These are phyloP conservation scores for Talaromyces borbonicus DNA, from an alignment of 495 filamentous ascomycete genomes.

Conservation along the genomic window DNA sequence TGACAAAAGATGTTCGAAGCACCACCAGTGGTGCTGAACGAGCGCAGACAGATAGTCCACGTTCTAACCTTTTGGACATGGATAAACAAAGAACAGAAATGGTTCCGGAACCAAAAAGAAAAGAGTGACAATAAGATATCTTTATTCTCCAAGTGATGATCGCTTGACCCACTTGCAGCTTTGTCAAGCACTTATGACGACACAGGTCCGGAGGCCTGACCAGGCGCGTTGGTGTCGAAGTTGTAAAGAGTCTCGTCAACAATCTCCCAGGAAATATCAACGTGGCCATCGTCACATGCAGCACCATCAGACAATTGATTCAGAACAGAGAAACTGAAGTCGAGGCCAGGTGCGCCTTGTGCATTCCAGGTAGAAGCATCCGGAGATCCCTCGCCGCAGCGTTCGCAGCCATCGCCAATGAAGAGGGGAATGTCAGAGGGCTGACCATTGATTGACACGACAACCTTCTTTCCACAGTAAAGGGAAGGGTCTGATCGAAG, in stretches of 20 bases:
- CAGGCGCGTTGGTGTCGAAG: conserved; percentile 7
- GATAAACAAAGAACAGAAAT: too few species aligned
- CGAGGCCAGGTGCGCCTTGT: conserved; percentile 9
- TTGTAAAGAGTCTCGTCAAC: conserved; percentile 11
- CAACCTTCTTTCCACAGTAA: conserved; percentile 13
- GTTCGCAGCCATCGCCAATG: conserved; percentile 12
- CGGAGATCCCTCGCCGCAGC: conserved; percentile 8
- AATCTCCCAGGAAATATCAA: conserved; percentile 11
- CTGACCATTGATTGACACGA: conserved; percentile 12
- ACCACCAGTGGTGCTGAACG: too few species aligned
- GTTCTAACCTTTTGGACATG: too few species aligned
- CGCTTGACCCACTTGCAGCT: too few species aligned
- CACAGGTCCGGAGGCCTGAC: not conserved
- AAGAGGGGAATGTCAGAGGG: conserved; percentile 10
- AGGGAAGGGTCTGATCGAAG: conserved; percentile 5
- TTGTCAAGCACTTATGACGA: not conserved
- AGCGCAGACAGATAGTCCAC: too few species aligned
- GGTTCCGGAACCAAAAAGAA: too few species aligned
- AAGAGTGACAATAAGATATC: too few species aligned
- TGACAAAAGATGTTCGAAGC: too few species aligned
- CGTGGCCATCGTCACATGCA: conserved; percentile 10
- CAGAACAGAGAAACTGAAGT: conserved; percentile 12
- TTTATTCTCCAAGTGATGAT: too few species aligned
- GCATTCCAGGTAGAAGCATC: conserved; percentile 9
- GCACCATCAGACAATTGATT: conserved; percentile 8